Evolutionary conservation across 2,329 filamentous ascomycete genomes (phyloP), one percentile per base, ranked within the genome.

Genomic region (Alternaria solani): DNA sequence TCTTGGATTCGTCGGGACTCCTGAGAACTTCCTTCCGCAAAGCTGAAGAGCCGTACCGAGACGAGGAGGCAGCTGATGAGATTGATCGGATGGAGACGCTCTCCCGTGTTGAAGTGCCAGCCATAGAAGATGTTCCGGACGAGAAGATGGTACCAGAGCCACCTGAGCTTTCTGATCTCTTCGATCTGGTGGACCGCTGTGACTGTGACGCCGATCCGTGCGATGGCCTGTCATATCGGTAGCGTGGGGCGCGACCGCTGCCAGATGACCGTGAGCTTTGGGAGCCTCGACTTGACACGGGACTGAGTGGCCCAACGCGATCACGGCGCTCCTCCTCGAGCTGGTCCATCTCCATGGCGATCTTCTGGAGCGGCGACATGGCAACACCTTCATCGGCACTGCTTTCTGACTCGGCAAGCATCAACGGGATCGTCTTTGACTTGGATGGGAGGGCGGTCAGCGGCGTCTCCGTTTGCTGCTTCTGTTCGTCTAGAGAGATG

Each of bases 11-110:
- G 30, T 92, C 87, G 1, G 93, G 92, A 68, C 91, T 96, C 34
- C 88, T 86, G 1, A 93, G 83, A 2, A 96, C 85, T 74, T 97
- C 93, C 68, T 96, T 89, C 28, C 92, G 88, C 48, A 97, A 81
- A 23, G 89, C 86, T 16, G 94, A 97, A 0, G 88, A 86, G 68
- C 68, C 80, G 77, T 77, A 78, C 44, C 76, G 70, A 18, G 77
- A 56, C 1, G 57, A 77, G 5, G 79, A 85, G 5, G 82, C 79
- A 53, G 82, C 81, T 1, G 87, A 87, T 2, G 82, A 83, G 3
- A 62, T 56, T 0, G 86, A 86, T 48, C 77, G 73, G 26, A 85
- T 82, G 0, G 89, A 91, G 56, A 88, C 83, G 46, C 83, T 85
- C 60, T 90, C 89, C 41, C 76, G 71, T 3, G 60, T 36, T 36